Conservation (phyloP, 2,329 filamentous ascomycete species). For the Xylaria sp. region DNA sequence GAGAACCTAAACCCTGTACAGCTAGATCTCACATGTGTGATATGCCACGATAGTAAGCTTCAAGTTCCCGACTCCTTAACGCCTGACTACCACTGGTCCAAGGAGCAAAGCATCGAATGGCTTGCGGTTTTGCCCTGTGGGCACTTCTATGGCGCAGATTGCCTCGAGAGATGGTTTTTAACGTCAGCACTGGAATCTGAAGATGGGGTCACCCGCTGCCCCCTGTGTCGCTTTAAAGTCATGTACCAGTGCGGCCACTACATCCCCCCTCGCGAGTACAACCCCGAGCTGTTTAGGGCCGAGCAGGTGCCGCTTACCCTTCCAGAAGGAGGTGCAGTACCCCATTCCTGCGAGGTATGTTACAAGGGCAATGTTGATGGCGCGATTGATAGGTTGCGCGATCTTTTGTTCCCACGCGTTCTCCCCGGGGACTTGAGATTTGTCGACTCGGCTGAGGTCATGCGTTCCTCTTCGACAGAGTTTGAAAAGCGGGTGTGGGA, state of each 20-base stretch:
- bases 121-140: constrained; percentile 41
- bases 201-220: constrained; percentile 16
- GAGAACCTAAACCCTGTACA: constrained; percentile 2
- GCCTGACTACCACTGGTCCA: not conserved
- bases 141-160: constrained; percentile 36
- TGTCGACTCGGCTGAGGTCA: not conserved
- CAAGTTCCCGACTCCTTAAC: constrained; percentile 12
- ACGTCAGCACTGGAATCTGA: fast-evolving
- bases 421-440: not conserved
- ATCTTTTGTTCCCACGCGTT: not conserved
- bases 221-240: constrained; percentile 35
- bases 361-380: not conserved
- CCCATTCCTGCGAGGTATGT: constrained; percentile 4
- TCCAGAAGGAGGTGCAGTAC: constrained; percentile 34
- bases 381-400: fast-evolving
- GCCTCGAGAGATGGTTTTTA: constrained; percentile 25
- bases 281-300: not conserved
- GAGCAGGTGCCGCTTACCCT: constrained; percentile 33
- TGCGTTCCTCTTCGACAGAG: not conserved
- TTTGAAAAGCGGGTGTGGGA: not conserved
- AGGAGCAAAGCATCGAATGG: not conserved
- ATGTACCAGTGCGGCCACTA: constrained; percentile 34
- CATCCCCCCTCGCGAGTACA: constrained; percentile 20
- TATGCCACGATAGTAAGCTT: constrained; percentile 35
- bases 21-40: constrained; percentile 35